phyloP scores from a whole-genome alignment of 1,284 basidiomycete genomes.

The Naganishia liquefaciens region DNA sequence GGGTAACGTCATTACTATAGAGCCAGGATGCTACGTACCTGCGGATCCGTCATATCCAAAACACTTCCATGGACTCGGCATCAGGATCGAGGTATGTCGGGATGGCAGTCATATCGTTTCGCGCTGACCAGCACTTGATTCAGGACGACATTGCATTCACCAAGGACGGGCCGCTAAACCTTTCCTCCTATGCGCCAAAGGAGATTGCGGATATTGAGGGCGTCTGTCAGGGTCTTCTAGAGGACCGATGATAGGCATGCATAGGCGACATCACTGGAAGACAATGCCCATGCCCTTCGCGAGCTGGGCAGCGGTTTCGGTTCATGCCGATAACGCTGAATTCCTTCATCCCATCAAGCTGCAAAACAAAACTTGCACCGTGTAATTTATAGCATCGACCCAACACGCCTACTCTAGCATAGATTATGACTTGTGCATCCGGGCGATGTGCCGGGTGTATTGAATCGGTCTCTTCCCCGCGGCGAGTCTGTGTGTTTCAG shows the following conservation, averaged over 20 bases:
- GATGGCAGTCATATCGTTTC: not conserved
- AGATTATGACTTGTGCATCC: too few relatives aligned
- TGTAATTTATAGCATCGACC: too few relatives aligned
- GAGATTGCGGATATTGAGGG: conserved; percentile 87
- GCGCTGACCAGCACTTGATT: conserved; percentile 21
- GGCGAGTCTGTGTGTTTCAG: too few relatives aligned
- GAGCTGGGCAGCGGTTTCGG: too few relatives aligned
- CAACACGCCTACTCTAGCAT: too few relatives aligned
- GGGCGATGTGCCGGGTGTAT: too few relatives aligned
- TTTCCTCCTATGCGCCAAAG: conserved; percentile 80
- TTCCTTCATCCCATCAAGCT: too few relatives aligned
- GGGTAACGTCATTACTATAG: conserved; percentile 82
- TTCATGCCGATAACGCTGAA: too few relatives aligned
- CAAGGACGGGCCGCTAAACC: conserved; percentile 65
- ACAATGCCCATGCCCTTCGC: too few relatives aligned
- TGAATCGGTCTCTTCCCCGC: too few relatives aligned
- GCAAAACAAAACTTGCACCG: too few relatives aligned
- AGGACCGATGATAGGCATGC: not conserved
- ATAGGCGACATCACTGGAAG: too few relatives aligned
- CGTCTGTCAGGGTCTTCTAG: conserved; percentile 72
- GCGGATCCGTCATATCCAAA: conserved; percentile 72
- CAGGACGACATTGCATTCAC: conserved; percentile 83
- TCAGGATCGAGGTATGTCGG: conserved; percentile 74
- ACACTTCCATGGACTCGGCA: conserved; percentile 81
- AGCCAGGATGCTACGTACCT: conserved; percentile 70